Percentiles rank a stretch among this genome's conserved stretches.
Evolutionary conservation across 805 yeast genomes (phyloP).

Genomic region (Lipomyces oligophaga): DNA sequence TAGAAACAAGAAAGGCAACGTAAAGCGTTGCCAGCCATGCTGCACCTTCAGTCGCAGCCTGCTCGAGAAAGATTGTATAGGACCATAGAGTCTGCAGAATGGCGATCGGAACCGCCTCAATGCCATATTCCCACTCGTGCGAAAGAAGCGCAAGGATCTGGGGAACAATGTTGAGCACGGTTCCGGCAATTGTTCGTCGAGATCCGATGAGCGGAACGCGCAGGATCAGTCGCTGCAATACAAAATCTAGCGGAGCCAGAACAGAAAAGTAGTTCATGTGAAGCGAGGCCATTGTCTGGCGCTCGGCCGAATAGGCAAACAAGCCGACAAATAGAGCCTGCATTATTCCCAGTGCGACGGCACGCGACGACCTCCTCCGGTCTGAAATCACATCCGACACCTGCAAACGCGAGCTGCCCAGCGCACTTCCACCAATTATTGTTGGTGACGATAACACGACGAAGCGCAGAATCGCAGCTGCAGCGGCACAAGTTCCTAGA

Average conservation of each 20-base stretch:
- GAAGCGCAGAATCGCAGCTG: conserved; percentile 13
- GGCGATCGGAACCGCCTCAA: conserved; percentile 21
- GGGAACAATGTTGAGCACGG: conserved; percentile 20
- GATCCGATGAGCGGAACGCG: conserved; percentile 10
- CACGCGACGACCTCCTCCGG: conserved; percentile 12
- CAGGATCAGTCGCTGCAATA: conserved; percentile 16
- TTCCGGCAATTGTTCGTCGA: conserved; percentile 10
- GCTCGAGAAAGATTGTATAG: conserved; percentile 20
- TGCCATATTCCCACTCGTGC: conserved; percentile 20
- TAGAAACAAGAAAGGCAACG: conserved; percentile 20
- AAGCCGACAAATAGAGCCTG: conserved; percentile 8
- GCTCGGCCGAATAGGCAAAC: conserved; percentile 12
- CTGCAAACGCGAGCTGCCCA: conserved; percentile 12
- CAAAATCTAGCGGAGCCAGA: conserved; percentile 23
- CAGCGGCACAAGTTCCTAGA: conserved; percentile 7
- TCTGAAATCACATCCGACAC: conserved; percentile 22
- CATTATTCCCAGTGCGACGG: conserved; percentile 16
- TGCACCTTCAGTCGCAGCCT: conserved; percentile 22
- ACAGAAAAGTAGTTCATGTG: conserved; percentile 29
- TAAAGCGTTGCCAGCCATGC: conserved; percentile 27
- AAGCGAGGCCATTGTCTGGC: conserved; percentile 23
- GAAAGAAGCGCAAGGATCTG: conserved; percentile 19
- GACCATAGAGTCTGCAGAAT: conserved; percentile 22
- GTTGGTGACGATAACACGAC: conserved; percentile 11
- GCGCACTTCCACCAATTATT: background rate